Conservation (phyloP, 2,329 filamentous ascomycete species). For the Fusarium mexicanum region DNA sequence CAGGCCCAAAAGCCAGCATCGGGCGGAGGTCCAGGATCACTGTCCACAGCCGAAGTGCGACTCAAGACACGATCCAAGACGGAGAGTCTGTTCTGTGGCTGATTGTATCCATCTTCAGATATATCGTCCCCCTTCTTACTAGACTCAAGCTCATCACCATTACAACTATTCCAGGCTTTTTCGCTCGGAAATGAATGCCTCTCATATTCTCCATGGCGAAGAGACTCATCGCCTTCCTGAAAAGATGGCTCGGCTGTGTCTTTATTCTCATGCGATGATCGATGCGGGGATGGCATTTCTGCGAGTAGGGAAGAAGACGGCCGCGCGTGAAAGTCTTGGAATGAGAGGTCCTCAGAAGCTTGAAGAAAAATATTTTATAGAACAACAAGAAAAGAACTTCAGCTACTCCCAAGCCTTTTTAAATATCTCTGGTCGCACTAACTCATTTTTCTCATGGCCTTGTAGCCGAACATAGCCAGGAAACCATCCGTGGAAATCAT, state of each 20-base stretch:
- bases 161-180: not conserved
- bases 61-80: not conserved
- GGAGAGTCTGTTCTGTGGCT: not conserved
- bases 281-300: not conserved
- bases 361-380: not conserved
- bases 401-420: not conserved
- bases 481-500: not conserved
- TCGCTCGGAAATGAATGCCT: not conserved
- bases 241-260: not conserved
- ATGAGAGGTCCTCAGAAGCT: not conserved
- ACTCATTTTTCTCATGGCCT: not conserved
- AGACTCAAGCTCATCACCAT: not conserved
- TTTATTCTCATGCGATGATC: not conserved
- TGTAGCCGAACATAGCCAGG: not conserved
- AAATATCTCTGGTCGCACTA: not conserved
- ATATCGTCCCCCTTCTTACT: not conserved
- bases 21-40: not conserved
- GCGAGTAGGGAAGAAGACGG: not conserved
- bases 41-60: not conserved
- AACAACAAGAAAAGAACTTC: not conserved
- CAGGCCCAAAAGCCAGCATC: slow-evolving; percentile 3
- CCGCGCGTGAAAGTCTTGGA: not conserved
- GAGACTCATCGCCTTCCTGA: not conserved
- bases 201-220: not conserved
- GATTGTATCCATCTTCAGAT: not conserved